Evolutionary conservation across 2,329 filamentous ascomycete species (phyloP), one percentile per base, ranked within the genome.

Genomic region (Herpotrichia juniperi): DNA sequence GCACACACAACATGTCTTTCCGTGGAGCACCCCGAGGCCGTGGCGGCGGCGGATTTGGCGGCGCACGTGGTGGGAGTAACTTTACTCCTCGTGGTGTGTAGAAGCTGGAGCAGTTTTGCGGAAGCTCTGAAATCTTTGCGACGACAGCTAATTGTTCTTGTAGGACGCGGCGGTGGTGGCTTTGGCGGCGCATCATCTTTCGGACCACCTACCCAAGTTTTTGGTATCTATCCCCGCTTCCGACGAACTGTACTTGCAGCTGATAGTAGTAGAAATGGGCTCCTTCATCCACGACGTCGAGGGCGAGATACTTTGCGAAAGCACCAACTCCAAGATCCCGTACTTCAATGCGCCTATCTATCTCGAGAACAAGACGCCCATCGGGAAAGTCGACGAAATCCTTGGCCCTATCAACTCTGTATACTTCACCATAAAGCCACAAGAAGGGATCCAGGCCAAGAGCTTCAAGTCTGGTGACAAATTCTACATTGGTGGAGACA

Each of bases 341-440:
- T 96, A 96, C 81, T 99, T 99, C 88, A 97, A 97, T 82, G 94
- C 94, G 56, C 92, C 92, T 64, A 96, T 99, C 76, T 99, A 94
- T 81, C 88, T 97, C 69, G 93, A 97, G 84, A 99, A 97, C 83
- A 99, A 97, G 88, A 93, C 90, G 40, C 82, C 89, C 57, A 86
- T 99, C 75, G 94, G 94, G 76, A 97, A 97, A 80, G 90, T 99
- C 73, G 94, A 99, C 79, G 94, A 99, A 80, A 90, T 99, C 63
- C 88, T 99, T 64, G 94, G 94, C 51, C 93, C 94, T 59, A 90
- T 99, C 78, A 97, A 96, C 83, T 89, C 97, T 78, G 91, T 97
- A 69, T 96, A 89, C 82, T 99, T 99, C 83, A 97, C 93, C 69
- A 89, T 99, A 77, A 97, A 97, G 81, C 93, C 93, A 48, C 87